Evolutionary conservation across 1,139 yeast genomes (phyloP).

Genomic region (Geotrichum bryndzae): DNA sequence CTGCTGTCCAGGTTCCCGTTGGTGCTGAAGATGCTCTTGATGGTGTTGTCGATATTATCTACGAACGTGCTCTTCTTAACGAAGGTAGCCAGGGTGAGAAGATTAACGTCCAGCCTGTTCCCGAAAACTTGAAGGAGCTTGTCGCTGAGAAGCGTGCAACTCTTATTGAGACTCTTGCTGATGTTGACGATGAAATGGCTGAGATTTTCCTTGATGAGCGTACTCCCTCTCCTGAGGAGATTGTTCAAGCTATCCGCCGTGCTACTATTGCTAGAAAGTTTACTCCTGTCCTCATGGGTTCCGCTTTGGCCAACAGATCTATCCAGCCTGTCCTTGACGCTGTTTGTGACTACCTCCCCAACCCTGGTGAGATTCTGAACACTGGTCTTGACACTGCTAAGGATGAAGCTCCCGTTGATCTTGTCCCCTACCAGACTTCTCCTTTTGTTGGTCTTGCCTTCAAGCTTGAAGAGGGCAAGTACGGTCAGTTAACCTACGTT

Average conservation of each 20-base stretch:
- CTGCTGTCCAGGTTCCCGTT: constrained; percentile 96
- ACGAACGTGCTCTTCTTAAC: constrained; percentile 78
- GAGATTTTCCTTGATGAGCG: constrained; percentile 85
- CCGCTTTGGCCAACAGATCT: constrained; percentile 94
- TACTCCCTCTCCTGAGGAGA: constrained; percentile 78
- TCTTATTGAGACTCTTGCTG: constrained; percentile 90
- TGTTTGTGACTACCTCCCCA: constrained; percentile 90
- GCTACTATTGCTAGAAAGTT: constrained; percentile 94
- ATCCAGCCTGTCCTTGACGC: constrained; percentile 93
- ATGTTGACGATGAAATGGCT: constrained; percentile 95
- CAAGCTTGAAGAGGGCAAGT: constrained; percentile 96
- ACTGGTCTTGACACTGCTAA: constrained; percentile 75
- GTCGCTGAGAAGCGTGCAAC: constrained; percentile 79
- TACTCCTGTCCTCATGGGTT: constrained; percentile 98
- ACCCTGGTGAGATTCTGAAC: constrained; percentile 88
- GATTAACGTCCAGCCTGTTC: constrained; percentile 57
- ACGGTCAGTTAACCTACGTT: constrained; percentile 93
- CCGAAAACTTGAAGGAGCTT: constrained; percentile 64
- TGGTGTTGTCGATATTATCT: constrained; percentile 89
- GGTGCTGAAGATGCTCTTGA: constrained; percentile 79
- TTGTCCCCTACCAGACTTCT: constrained; percentile 64
- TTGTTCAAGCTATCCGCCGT: constrained; percentile 83
- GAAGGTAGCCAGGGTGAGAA: constrained; percentile 91
- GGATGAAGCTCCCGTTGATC: constrained; percentile 65
- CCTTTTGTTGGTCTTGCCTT: constrained; percentile 96